Base-by-base conservation (phyloP, 202 grass and related monocot species). In the Elaeis oleifera region DNA sequence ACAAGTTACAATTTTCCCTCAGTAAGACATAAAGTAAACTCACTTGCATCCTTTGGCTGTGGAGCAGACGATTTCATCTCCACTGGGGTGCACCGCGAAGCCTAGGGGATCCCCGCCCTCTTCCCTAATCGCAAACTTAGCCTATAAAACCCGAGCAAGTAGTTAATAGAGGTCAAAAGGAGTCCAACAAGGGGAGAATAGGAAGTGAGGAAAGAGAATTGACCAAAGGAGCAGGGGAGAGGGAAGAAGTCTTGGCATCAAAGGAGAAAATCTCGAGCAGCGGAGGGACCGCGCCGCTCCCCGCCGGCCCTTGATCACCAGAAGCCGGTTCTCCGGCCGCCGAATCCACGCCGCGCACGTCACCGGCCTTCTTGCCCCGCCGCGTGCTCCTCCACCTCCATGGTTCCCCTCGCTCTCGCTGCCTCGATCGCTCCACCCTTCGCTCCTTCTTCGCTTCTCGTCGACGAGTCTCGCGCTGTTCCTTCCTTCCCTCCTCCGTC, bases 71-170 rank as follows among this genome's bases (percentile, higher is more conserved):
- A 99, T 77, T 69, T 99, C 94, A 4, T 99, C 94, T 4, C 85
- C 88, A 31, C 77, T 88, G 5, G 94, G 94, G 71, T 92, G 94
- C 65, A 99, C 94, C 1, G 94, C 80, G 58, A 99, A 84, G 31
- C 69, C 72, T 28, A 76, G 76, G 20, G 88, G 94, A 65, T 79
- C 74, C 22, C 76, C 77, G 14, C 26, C 74, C 7, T 76, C 57
- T 4, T 68, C 72, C 22, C 59, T 72, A 3, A 90, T 68, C 57
- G 65, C 82, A 23, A 70, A 29, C 66, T 61, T 86, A 32, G 50
- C 76, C 87, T 90, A 65, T 73, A 81, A 81, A 31, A 44, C 5
- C 62, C 60, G 3, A 44, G 36, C 36, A 44, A 44, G 36, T 13
- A 0, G 9, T 44, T 44, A 13, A 44, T 11, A 44, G 2, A 44